phyloP scores from a whole-genome alignment of 306 rosid genomes.

The Purshia tridentata region DNA sequence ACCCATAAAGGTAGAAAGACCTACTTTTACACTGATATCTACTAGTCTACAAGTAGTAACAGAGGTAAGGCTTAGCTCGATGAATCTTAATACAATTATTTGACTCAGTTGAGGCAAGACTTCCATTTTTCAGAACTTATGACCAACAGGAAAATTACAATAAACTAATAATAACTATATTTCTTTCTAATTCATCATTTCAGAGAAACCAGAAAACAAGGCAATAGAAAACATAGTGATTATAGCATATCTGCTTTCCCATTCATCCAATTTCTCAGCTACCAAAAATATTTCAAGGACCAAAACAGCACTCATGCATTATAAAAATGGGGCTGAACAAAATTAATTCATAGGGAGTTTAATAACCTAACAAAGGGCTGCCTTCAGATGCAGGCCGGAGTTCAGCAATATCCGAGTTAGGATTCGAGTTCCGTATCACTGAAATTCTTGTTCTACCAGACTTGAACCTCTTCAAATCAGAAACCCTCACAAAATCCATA shows the following conservation, averaged over 20 bases:
- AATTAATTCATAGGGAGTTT: neutral
- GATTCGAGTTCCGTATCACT: conserved; percentile 65
- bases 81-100: neutral
- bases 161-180: neutral
- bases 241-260: neutral
- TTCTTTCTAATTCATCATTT: neutral
- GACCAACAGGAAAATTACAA: neutral
- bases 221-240: neutral
- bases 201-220: neutral
- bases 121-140: too few species aligned
- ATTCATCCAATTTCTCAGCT: neutral
- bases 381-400: conserved; percentile 85
- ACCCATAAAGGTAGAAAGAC: conserved; percentile 5
- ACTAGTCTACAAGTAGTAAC: neutral
- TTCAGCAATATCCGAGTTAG: conserved; percentile 70
- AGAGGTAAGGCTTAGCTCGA: neutral
- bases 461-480: conserved; percentile 55
- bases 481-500: conserved; percentile 69
- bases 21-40: conserved; percentile 3
- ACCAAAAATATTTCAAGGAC: neutral
- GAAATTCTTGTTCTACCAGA: conserved; percentile 57
- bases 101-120: neutral
- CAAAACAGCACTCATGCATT: neutral
- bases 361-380: conserved; percentile 79
- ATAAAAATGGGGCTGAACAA: conserved; percentile 1